Evolutionary conservation across 2,329 filamentous ascomycete species (phyloP).

Genomic region (Chrysoporthe puriensis): DNA sequence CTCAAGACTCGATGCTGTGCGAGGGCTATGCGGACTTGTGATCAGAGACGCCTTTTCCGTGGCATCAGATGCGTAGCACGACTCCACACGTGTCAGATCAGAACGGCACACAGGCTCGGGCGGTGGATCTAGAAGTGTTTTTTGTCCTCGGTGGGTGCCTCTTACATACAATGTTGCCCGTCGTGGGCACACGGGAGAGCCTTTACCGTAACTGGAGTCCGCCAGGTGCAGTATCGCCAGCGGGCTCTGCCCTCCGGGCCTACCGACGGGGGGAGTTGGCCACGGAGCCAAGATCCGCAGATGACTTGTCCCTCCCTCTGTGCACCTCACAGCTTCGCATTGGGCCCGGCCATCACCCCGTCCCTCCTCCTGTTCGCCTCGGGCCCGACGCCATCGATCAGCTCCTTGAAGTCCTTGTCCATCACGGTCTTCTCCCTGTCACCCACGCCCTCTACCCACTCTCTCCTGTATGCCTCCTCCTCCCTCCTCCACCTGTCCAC

Average conservation of each 20-base stretch:
- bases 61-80: slow-evolving; percentile 3
- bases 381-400: slow-evolving; percentile 43
- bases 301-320: not conserved
- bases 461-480: slow-evolving; percentile 56
- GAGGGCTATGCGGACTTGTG: not conserved
- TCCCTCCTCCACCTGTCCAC: slow-evolving; percentile 60
- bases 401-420: slow-evolving; percentile 58
- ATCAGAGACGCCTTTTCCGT: not conserved
- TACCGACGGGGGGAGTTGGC: not conserved
- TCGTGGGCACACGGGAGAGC: not conserved
- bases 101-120: not conserved
- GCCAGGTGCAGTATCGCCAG: not conserved
- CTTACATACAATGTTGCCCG: not conserved
- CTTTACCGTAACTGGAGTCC: not conserved
- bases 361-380: slow-evolving; percentile 22
- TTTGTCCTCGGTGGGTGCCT: not conserved
- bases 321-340: slow-evolving; percentile 21
- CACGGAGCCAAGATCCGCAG: not conserved
- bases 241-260: not conserved
- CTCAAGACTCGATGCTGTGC: slow-evolving; percentile 16
- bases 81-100: slow-evolving; percentile 9
- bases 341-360: slow-evolving; percentile 13
- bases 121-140: not conserved
- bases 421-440: slow-evolving; percentile 58
- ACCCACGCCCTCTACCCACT: slow-evolving; percentile 54